A percentile compares a stretch with the other conserved stretches of the same genome.
These are phyloP conservation scores for Geopyxis carbonaria DNA, from an alignment of 495 filamentous ascomycete species.

Conservation along the genomic window DNA sequence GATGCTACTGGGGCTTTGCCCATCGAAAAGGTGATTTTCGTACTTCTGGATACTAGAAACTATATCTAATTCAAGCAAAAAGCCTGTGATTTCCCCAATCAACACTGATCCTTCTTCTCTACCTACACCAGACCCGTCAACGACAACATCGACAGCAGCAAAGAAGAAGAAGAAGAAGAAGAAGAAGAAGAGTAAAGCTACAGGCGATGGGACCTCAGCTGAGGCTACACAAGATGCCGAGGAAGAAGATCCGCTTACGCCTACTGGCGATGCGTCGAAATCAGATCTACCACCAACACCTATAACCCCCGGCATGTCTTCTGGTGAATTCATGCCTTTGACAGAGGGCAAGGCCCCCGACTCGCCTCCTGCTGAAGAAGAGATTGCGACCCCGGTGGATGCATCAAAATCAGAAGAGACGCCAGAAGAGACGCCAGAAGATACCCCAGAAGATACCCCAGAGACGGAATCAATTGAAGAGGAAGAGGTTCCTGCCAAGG, in stretches of 20 bases:
- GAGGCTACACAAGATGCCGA: conserved; percentile 1
- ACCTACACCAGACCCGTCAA: conserved; percentile 6
- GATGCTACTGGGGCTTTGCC: no score
- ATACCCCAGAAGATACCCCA: neutral
- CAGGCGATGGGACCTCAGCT: neutral
- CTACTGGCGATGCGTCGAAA: conserved; percentile 1
- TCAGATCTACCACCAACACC: conserved; percentile 4
- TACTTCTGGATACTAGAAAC: no score
- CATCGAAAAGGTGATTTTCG: no score
- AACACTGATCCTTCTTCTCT: neutral
- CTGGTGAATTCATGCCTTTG: conserved; percentile 4
- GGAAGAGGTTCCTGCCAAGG: neutral
- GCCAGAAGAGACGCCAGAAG: neutral
- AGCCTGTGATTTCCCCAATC: conserved; percentile 2
- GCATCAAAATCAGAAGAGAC: conserved; percentile 1
- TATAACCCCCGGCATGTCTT: no score
- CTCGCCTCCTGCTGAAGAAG: neutral
- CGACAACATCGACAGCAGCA: neutral
- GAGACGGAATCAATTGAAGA: conserved; percentile 2
- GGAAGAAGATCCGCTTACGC: conserved; percentile 7
- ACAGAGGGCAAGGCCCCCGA: conserved; percentile 1
- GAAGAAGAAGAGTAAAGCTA: conserved; percentile 6
- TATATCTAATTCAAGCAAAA: no score
- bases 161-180: conserved; percentile 10
- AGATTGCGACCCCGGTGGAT: conserved; percentile 2